phyloP scores from a whole-genome alignment of 768 basidiomycete genomes.

The Podaxis sp. region DNA sequence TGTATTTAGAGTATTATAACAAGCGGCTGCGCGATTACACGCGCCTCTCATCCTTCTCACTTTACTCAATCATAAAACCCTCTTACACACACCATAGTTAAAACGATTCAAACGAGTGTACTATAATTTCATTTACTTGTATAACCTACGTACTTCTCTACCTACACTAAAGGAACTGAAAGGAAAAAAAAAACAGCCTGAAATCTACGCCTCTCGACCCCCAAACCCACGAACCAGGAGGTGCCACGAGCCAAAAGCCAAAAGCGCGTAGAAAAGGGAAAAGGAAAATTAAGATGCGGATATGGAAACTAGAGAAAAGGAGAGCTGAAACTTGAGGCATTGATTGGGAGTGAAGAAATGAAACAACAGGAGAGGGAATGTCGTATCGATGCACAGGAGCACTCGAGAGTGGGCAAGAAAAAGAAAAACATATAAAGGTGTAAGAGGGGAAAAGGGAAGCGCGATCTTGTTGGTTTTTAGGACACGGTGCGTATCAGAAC shows the following conservation, averaged over 20 bases:
- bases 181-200: background rate
- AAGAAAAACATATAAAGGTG: background rate
- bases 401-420: background rate
- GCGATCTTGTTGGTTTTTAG: background rate
- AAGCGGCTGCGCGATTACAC: too few species aligned
- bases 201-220: background rate
- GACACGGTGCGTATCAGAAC: background rate
- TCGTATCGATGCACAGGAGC: background rate
- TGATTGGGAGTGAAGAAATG: background rate
- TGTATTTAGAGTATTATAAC: too few species aligned
- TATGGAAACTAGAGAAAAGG: background rate
- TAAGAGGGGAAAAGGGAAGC: background rate
- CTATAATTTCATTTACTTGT: conserved; percentile 2
- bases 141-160: conserved; percentile 6
- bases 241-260: background rate
- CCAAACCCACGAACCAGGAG: background rate
- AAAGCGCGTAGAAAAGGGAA: background rate
- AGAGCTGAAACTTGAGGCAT: background rate
- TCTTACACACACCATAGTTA: background rate
- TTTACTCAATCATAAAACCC: background rate
- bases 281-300: background rate
- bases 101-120: conserved; percentile 7
- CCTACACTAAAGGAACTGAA: background rate
- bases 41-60: background rate
- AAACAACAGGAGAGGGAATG: background rate